Evolutionary conservation across 2,329 filamentous ascomycete species (phyloP).

Genomic region (Herpotrichia juniperi): DNA sequence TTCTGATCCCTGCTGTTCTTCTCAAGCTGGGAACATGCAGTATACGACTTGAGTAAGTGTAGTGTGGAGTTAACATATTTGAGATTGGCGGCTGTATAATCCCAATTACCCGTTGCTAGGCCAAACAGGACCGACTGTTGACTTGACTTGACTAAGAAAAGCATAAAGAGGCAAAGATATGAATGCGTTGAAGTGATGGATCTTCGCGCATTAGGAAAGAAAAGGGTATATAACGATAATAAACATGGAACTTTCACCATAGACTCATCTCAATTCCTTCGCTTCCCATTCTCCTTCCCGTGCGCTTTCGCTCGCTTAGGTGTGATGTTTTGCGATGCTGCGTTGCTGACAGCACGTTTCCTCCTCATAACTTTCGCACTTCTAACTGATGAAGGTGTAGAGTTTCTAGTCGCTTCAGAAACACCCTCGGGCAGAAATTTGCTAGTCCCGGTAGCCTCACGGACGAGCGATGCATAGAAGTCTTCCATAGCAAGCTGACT

Average conservation of each 20-base stretch:
- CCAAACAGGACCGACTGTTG: neutral
- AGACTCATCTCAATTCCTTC: constrained; percentile 12
- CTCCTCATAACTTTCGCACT: constrained; percentile 22
- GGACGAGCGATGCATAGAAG: constrained; percentile 35
- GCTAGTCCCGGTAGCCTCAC: constrained; percentile 40
- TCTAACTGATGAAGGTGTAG: constrained; percentile 31
- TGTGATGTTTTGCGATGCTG: constrained; percentile 21
- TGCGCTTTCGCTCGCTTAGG: constrained; percentile 32
- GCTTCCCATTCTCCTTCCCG: constrained; percentile 24
- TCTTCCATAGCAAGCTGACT: constrained; percentile 40
- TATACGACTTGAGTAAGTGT: neutral
- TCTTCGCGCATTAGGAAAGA: neutral
- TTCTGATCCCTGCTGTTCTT: too few relatives aligned
- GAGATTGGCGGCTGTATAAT: neutral
- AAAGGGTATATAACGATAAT: neutral
- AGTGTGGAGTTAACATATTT: neutral
- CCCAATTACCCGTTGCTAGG: neutral
- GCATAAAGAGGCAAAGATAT: neutral
- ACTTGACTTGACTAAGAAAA: neutral
- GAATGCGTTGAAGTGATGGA: neutral
- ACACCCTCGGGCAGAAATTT: constrained; percentile 33
- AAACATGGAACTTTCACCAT: constrained; percentile 11
- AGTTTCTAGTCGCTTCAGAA: constrained; percentile 13
- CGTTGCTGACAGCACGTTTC: constrained; percentile 36
- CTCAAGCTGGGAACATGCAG: too few relatives aligned